A percentile compares a stretch with the other conserved stretches of the same genome.
These are phyloP conservation scores for Pilasporangium apinafurcum DNA, from an alignment of 352 stramenopile species.

Conservation along the genomic window DNA sequence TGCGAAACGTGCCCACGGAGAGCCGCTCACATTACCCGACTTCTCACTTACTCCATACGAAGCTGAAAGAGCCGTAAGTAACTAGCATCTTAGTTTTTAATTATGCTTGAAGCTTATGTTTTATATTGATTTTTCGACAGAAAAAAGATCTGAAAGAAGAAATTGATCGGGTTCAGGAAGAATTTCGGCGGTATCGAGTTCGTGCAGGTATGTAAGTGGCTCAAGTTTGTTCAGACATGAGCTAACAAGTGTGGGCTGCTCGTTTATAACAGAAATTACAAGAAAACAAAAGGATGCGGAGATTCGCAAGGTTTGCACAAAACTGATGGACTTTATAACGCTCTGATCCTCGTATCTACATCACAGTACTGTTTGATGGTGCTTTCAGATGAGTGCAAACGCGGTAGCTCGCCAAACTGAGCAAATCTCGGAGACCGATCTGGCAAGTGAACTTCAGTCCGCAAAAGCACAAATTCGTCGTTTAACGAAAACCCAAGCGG, in stretches of 20 bases:
- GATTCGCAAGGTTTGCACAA: constrained; percentile 65
- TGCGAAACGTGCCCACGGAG: constrained; percentile 39
- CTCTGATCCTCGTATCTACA: too few species aligned
- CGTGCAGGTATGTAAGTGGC: constrained; percentile 33
- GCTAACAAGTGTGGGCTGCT: neutral
- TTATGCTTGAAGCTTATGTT: neutral
- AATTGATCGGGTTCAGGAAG: constrained; percentile 79
- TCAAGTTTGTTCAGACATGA: neutral
- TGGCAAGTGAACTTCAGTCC: constrained; percentile 62
- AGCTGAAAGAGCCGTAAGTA: constrained; percentile 61
- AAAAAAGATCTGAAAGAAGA: constrained; percentile 79
- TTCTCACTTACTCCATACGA: constrained; percentile 69
- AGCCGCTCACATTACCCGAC: constrained; percentile 56
- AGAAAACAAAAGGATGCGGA: constrained; percentile 87
- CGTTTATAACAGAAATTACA: constrained; percentile 55
- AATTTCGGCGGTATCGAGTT: constrained; percentile 84
- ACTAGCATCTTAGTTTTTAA: neutral
- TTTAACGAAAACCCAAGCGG: constrained; percentile 64
- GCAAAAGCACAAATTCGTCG: constrained; percentile 67
- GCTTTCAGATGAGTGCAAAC: constrained; percentile 71
- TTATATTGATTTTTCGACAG: constrained; percentile 16
- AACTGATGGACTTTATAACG: too few species aligned
- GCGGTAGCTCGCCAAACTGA: constrained; percentile 70
- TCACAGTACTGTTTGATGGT: too few species aligned
- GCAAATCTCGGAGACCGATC: constrained; percentile 71